A percentile compares a stretch with the other conserved stretches of the same genome.
Evolutionary conservation across 2,329 filamentous ascomycete genomes (phyloP).

Genomic region (Colletotrichum phormii): DNA sequence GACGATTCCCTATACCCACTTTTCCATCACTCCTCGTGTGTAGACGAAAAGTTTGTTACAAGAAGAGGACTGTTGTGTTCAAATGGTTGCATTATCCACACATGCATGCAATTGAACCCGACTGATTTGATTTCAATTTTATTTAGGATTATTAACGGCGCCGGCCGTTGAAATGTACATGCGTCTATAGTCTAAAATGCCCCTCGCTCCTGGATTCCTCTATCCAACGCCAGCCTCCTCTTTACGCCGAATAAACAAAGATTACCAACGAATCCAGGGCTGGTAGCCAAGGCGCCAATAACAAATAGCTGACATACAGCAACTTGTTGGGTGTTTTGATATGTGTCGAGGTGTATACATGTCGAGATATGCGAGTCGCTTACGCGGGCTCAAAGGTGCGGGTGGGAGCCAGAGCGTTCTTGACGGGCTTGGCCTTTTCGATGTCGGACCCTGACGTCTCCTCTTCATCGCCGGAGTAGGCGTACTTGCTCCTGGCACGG

Average conservation of each 20-base stretch:
- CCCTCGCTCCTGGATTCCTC: background rate
- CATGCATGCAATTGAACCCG: background rate
- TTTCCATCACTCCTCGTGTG: background rate
- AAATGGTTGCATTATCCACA: too few species aligned
- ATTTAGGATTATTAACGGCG: constrained; percentile 12
- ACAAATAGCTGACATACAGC: background rate
- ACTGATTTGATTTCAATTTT: background rate
- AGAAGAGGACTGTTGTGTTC: too few species aligned
- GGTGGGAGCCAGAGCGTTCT: constrained; percentile 21
- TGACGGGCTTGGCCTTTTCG: constrained; percentile 49
- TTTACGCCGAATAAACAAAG: constrained; percentile 17
- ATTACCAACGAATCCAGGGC: background rate
- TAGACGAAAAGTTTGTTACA: too few species aligned
- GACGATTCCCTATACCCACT: background rate
- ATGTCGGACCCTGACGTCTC: constrained; percentile 48
- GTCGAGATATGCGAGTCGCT: background rate
- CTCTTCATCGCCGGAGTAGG: constrained; percentile 72
- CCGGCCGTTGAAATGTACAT: background rate
- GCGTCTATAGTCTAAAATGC: constrained; percentile 1
- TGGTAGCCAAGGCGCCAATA: background rate
- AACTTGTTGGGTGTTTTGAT: background rate
- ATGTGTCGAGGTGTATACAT: background rate
- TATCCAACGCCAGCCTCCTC: background rate
- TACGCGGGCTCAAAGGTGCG: constrained; percentile 31
- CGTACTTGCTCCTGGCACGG: constrained; percentile 76